phyloP scores from a whole-genome alignment of 805 yeast genomes.

The Pichia eremophila region DNA sequence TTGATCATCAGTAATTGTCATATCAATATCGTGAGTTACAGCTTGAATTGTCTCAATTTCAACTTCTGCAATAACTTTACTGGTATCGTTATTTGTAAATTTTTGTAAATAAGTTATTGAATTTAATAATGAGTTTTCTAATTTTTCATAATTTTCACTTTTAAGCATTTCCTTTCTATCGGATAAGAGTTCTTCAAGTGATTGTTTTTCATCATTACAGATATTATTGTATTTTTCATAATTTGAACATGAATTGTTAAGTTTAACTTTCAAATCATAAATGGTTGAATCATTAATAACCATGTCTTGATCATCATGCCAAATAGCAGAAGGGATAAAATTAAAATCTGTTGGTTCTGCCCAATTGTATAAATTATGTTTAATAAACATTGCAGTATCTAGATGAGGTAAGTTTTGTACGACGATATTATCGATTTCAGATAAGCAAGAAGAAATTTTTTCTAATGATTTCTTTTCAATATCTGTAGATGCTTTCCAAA shows the following conservation, averaged over 20 bases:
- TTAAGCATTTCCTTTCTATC: conserved; percentile 27
- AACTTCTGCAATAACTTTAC: conserved; percentile 69
- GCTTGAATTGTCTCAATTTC: conserved; percentile 84
- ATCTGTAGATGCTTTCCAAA: conserved; percentile 51
- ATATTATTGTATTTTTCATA: conserved; percentile 32
- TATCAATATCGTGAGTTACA: conserved; percentile 68
- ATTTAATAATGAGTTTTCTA: conserved; percentile 43
- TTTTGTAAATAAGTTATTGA: conserved; percentile 46
- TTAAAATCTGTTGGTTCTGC: conserved; percentile 77
- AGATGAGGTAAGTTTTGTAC: conserved; percentile 61
- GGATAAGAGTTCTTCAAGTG: conserved; percentile 32
- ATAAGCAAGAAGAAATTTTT: conserved; percentile 36
- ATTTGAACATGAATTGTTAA: conserved; percentile 32
- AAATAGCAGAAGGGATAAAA: conserved; percentile 80
- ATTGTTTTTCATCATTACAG: conserved; percentile 42
- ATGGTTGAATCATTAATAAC: conserved; percentile 45
- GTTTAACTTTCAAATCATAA: conserved; percentile 41
- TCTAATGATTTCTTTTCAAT: conserved; percentile 46
- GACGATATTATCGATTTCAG: conserved; percentile 44
- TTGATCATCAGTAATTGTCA: conserved; percentile 45
- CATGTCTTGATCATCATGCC: conserved; percentile 92
- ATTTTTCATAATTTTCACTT: conserved; percentile 28
- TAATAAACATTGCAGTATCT: conserved; percentile 85
- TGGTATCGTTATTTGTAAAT: conserved; percentile 66
- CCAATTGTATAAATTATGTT: conserved; percentile 75